Conservation (phyloP, 2,329 filamentous ascomycete genomes). For the Neonectria magnoliae region DNA sequence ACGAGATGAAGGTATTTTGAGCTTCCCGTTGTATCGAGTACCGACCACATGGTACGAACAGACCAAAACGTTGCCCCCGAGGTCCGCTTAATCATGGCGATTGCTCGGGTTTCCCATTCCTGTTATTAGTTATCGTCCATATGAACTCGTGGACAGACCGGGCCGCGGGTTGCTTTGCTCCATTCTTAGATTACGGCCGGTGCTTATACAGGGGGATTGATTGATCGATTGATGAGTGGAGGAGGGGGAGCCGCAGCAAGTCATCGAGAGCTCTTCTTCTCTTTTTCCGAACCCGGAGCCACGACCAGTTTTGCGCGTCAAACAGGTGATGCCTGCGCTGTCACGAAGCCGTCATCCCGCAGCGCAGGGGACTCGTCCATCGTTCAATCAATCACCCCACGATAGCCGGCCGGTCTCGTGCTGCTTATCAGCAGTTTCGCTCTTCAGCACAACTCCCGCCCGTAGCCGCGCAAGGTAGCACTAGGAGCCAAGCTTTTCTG, state of each 20-base stretch:
- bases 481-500: neutral
- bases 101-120: neutral
- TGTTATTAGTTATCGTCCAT: neutral
- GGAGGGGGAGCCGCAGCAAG: neutral
- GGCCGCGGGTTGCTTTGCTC: neutral
- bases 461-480: neutral
- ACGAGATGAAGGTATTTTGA: neutral
- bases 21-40: neutral
- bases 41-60: neutral
- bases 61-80: slow-evolving; percentile 4
- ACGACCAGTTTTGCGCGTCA: neutral
- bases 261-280: neutral
- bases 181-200: slow-evolving; percentile 16
- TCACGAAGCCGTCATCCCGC: slow-evolving; percentile 20
- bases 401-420: slow-evolving; percentile 7
- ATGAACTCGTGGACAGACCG: neutral
- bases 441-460: neutral
- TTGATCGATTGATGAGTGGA: neutral
- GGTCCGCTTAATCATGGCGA: slow-evolving; percentile 13
- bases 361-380: neutral
- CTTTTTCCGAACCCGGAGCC: neutral
- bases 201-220: slow-evolving; percentile 7
- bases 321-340: slow-evolving; percentile 2
- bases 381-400: slow-evolving; percentile 18
- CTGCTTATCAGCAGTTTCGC: slow-evolving; percentile 23